Evolutionary conservation across 805 yeast species (phyloP), one percentile per base, ranked within the genome.

Genomic region (Candida insectorum): DNA sequence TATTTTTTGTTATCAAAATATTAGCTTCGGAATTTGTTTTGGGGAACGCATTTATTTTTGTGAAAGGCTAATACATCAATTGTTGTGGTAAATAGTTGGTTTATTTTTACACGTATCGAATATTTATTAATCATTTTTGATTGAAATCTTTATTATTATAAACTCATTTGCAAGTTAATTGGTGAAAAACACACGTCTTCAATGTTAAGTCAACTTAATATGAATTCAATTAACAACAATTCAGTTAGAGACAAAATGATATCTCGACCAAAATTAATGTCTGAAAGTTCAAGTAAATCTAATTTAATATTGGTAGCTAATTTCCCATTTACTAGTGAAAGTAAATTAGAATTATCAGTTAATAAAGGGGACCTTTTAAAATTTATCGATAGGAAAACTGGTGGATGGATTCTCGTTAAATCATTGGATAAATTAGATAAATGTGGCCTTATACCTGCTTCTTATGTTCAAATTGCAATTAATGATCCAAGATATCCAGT

Each of bases 321-420:
- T 42, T 69, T 58, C 44, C 53, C 62, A 23, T 75, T 73, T 48
- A 48, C 46, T 7, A 73, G 74, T 2, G 71, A 74, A 46, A 50
- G 55, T 27, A 39, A 46, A 4, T 56, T 60, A 28, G 83, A 77
- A 44, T 51, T 77, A 6, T 44, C 68, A 1, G 60, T 74, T 1
- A 51, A 54, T 2, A 66, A 65, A 24, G 81, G 81, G 9, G 81
- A 75, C 39, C 66, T 74, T 12, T 52, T 77, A 17, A 76, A 73
- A 45, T 51, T 77, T 14, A 40, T 75, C 4, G 70, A 70, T 32
- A 52, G 70, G 25, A 63, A 60, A 26, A 70, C 70, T 1, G 67
- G 70, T 44, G 82, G 80, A 2, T 75, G 80, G 79, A 51, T 76
- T 2, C 49, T 74, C 26, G 82, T 74, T 6, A 75, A 75, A 48